Percentiles rank a stretch among this genome's conserved stretches.
Evolutionary conservation across 2,329 filamentous ascomycete species (phyloP).

Genomic region (Sordariomycetes sp.): DNA sequence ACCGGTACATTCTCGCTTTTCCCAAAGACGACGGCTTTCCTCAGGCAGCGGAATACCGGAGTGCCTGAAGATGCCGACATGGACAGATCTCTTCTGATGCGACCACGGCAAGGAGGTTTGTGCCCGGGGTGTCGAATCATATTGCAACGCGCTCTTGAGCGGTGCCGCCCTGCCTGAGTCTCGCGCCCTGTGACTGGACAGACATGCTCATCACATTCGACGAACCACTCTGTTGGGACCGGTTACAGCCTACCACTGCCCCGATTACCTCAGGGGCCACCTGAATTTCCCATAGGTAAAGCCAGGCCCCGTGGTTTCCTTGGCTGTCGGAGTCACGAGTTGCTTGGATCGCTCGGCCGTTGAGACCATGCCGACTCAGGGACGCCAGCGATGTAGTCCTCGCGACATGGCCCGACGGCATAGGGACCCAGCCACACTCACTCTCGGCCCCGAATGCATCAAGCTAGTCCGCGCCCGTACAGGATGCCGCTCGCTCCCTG

Average conservation of each 20-base stretch:
- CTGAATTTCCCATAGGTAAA: not conserved
- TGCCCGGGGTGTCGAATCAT: not conserved
- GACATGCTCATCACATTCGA: not conserved
- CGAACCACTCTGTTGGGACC: not conserved
- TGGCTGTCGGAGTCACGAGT: not conserved
- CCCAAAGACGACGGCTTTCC: no score
- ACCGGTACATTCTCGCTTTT: no score
- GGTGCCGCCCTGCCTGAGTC: not conserved
- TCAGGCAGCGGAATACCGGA: no score
- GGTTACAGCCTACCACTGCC: not conserved
- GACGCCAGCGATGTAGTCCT: not conserved
- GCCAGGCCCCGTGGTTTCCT: not conserved
- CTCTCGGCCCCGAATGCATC: not conserved
- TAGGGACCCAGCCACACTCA: not conserved
- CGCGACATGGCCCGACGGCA: not conserved
- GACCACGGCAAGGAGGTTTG: not conserved
- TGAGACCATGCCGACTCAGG: not conserved
- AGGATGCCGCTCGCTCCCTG: not conserved
- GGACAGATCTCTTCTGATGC: not conserved
- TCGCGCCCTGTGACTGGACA: not conserved
- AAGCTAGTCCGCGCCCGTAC: not conserved
- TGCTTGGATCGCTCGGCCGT: not conserved
- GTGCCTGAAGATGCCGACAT: no score
- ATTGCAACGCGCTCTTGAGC: not conserved
- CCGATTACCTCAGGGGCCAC: not conserved